Conservation (phyloP, 2,329 filamentous ascomycete species). For the Apiospora rasikravindrae region DNA sequence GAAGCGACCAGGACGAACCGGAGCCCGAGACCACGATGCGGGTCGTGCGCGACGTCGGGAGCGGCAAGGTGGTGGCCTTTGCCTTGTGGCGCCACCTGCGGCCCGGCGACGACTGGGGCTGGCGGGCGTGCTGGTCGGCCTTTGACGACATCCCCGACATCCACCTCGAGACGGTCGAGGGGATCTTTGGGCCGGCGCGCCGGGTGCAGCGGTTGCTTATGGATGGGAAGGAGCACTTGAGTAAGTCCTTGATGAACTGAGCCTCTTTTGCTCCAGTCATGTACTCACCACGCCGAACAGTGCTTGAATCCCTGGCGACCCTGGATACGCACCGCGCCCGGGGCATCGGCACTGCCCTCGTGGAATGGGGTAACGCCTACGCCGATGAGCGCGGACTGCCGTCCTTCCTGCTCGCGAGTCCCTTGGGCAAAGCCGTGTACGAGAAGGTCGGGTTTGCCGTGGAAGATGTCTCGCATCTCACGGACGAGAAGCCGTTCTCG, state of each 20-base stretch:
- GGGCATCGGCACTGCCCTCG: constrained; percentile 24
- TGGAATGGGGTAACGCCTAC: constrained; percentile 26
- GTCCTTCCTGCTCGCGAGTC: constrained; percentile 26
- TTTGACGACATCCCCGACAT: constrained; percentile 24
- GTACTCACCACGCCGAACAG: background rate
- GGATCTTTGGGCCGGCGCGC: constrained; percentile 24
- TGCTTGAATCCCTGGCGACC: constrained; percentile 25
- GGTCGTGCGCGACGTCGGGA: constrained; percentile 21
- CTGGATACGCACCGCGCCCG: constrained; percentile 22
- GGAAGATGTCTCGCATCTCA: constrained; percentile 24
- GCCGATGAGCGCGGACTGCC: constrained; percentile 26
- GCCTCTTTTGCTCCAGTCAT: too few species aligned
- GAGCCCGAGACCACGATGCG: constrained; percentile 10
- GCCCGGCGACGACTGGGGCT: constrained; percentile 18
- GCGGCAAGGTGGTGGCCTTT: constrained; percentile 20
- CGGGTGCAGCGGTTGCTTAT: constrained; percentile 23
- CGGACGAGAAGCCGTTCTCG: constrained; percentile 8
- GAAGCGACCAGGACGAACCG: background rate
- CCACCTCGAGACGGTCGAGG: constrained; percentile 18
- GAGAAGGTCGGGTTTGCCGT: constrained; percentile 25
- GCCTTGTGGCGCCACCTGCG: constrained; percentile 25
- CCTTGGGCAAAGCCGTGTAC: constrained; percentile 23
- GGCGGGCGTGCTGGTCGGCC: constrained; percentile 21
- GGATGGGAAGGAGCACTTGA: constrained; percentile 22
- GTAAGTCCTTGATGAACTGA: constrained; percentile 19